Conservation (phyloP, 805 yeast species). For the Limtongozyma cylindracea region DNA sequence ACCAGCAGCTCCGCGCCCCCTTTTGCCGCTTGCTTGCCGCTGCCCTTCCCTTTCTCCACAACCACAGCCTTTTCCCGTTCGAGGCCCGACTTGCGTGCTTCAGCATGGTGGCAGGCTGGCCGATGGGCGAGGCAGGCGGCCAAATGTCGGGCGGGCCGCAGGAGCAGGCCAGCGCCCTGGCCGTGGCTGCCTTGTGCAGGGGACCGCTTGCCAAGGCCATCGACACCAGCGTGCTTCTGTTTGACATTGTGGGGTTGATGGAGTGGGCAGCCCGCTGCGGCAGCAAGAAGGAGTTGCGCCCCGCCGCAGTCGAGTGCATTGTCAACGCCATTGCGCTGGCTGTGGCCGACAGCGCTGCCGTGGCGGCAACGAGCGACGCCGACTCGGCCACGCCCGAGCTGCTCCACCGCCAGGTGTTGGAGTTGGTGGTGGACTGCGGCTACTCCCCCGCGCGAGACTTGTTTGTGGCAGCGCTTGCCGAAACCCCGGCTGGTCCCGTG, state of each 20-base stretch:
- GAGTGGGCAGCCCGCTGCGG: too few relatives aligned
- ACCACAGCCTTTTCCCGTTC: constrained; percentile 36
- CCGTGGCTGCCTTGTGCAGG: constrained; percentile 56
- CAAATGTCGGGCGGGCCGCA: constrained; percentile 21
- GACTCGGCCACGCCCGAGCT: too few relatives aligned
- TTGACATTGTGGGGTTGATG: constrained; percentile 43
- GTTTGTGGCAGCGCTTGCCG: too few relatives aligned
- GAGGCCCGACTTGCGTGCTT: constrained; percentile 69
- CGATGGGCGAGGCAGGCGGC: constrained; percentile 42
- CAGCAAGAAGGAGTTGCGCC: too few relatives aligned
- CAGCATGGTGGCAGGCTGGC: constrained; percentile 28
- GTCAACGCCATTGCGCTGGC: too few relatives aligned
- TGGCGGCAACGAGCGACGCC: too few relatives aligned
- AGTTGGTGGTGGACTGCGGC: too few relatives aligned
- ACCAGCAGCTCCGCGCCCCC: constrained; percentile 56
- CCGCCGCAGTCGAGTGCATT: too few relatives aligned
- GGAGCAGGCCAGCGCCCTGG: constrained; percentile 12
- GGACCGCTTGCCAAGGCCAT: constrained; percentile 37
- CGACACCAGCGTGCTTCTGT: constrained; percentile 27
- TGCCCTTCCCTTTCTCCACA: constrained; percentile 26
- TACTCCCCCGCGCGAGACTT: too few relatives aligned
- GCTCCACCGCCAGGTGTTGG: too few relatives aligned
- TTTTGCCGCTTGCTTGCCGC: constrained; percentile 66
- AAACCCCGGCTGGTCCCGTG: too few relatives aligned
- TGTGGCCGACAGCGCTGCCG: too few relatives aligned